Evolutionary conservation across 2,329 filamentous ascomycete species (phyloP).

Genomic region (Teratosphaeria epicoccoides): DNA sequence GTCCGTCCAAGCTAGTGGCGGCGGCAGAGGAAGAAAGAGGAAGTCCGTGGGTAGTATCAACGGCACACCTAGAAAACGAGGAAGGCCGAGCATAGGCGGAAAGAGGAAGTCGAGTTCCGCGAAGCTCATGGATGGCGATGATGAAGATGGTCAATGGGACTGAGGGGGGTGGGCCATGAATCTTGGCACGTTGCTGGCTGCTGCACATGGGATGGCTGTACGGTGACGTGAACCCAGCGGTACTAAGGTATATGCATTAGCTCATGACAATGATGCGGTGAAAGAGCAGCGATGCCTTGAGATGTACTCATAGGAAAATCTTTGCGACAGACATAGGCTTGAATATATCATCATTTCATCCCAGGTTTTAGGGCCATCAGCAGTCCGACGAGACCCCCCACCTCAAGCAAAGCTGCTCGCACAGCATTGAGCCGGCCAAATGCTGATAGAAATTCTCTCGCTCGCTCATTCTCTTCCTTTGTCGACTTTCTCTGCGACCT

Average conservation of each 20-base stretch:
- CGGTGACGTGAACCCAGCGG: not conserved
- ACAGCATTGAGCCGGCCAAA: slow-evolving; percentile 19
- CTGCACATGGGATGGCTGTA: not conserved
- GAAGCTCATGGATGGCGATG: slow-evolving; percentile 14
- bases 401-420: slow-evolving; percentile 15
- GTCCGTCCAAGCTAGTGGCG: slow-evolving; percentile 23
- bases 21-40: slow-evolving; percentile 33
- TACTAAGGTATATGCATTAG: not conserved
- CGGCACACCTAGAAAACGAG: slow-evolving; percentile 23
- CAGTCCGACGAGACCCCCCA: slow-evolving; percentile 18
- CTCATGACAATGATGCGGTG: not conserved
- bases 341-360: not conserved
- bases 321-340: not conserved
- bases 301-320: not conserved
- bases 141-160: slow-evolving; percentile 17
- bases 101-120: slow-evolving; percentile 4
- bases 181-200: not conserved
- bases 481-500: slow-evolving; percentile 26
- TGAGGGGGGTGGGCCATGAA: not conserved
- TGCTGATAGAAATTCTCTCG: slow-evolving; percentile 27
- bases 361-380: slow-evolving; percentile 4
- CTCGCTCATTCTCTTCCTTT: slow-evolving; percentile 28
- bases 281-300: not conserved
- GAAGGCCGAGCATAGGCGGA: slow-evolving; percentile 8
- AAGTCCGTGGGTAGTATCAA: slow-evolving; percentile 26